A percentile compares a stretch with the other conserved stretches of the same genome.
phyloP scores from a whole-genome alignment of 2,329 filamentous ascomycete genomes.

The Pseudogymnoascus sp. region DNA sequence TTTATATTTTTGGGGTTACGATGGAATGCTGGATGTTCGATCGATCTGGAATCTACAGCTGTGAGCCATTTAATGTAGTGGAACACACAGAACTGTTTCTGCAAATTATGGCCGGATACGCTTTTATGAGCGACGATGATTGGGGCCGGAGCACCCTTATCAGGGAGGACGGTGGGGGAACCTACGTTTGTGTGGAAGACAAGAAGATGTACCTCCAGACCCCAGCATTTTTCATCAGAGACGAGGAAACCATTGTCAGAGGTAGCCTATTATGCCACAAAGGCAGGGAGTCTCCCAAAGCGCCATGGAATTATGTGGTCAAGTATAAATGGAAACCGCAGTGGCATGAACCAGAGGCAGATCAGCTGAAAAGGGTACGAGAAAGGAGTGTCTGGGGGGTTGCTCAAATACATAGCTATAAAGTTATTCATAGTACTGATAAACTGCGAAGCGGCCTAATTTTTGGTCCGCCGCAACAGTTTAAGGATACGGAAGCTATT shows the following conservation, averaged over 20 bases:
- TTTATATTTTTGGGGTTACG: constrained; percentile 30
- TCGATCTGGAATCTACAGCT: constrained; percentile 33
- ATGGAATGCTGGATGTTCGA: constrained; percentile 36
- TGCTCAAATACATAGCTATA: constrained; percentile 27
- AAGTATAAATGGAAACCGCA: constrained; percentile 34
- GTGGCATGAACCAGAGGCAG: constrained; percentile 28
- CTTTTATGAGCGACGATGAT: constrained; percentile 29
- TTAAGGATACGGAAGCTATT: constrained; percentile 16
- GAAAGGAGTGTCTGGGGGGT: constrained; percentile 28
- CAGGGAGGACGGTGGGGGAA: constrained; percentile 24
- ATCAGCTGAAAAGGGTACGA: constrained; percentile 29
- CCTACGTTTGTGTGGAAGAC: constrained; percentile 27
- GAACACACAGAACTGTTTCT: constrained; percentile 29
- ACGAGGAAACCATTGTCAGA: constrained; percentile 25
- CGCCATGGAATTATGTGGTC: constrained; percentile 27
- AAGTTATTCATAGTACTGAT: constrained; percentile 25
- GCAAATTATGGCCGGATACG: constrained; percentile 29
- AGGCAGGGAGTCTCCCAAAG: constrained; percentile 24
- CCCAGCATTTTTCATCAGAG: not conserved
- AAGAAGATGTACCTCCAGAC: constrained; percentile 25
- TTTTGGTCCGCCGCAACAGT: constrained; percentile 22
- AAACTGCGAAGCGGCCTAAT: constrained; percentile 25
- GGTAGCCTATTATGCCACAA: constrained; percentile 31
- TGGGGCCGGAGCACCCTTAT: constrained; percentile 27
- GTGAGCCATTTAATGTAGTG: constrained; percentile 29